These are phyloP conservation scores for Combretum micranthum DNA, from an alignment of 345 rosid genomes.

Conservation along the genomic window DNA sequence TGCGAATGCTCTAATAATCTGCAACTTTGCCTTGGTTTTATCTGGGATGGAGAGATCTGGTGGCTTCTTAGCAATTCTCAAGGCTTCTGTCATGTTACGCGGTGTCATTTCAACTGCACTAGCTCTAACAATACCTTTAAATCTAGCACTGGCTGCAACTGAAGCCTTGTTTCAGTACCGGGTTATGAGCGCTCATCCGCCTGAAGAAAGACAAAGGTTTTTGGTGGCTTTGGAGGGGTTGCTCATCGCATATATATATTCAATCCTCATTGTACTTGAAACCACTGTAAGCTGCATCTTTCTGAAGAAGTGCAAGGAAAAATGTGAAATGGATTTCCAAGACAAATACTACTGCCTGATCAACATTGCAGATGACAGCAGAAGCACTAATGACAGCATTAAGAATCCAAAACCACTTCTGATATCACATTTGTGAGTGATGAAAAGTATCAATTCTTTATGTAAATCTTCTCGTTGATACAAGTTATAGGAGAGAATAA, in stretches of 20 bases:
- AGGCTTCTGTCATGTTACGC: constrained; percentile 49
- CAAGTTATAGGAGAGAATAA: too few relatives aligned
- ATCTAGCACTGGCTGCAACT: constrained; percentile 50
- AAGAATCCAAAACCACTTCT: neutral
- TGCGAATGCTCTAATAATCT: constrained; percentile 55
- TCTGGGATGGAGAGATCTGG: constrained; percentile 43
- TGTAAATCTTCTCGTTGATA: too few relatives aligned
- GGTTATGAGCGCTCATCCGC: constrained; percentile 31
- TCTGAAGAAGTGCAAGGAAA: constrained; percentile 60
- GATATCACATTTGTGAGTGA: constrained; percentile 3
- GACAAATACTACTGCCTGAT: constrained; percentile 16
- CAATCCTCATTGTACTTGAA: constrained; percentile 58
- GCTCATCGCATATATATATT: constrained; percentile 63
- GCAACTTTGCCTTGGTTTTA: constrained; percentile 62
- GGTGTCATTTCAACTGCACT: constrained; percentile 66
- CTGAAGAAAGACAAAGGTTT: constrained; percentile 21
- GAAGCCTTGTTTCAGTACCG: constrained; percentile 81
- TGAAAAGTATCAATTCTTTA: neutral
- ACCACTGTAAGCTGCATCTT: constrained; percentile 56
- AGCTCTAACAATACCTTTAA: constrained; percentile 60
- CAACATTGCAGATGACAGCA: constrained; percentile 26
- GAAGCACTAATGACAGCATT: neutral
- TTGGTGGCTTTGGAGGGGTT: constrained; percentile 40
- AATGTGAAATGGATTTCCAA: constrained; percentile 8
- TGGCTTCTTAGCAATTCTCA: constrained; percentile 56